Conservation (phyloP, 352 stramenopile species). For the Peronospora farinosa region DNA sequence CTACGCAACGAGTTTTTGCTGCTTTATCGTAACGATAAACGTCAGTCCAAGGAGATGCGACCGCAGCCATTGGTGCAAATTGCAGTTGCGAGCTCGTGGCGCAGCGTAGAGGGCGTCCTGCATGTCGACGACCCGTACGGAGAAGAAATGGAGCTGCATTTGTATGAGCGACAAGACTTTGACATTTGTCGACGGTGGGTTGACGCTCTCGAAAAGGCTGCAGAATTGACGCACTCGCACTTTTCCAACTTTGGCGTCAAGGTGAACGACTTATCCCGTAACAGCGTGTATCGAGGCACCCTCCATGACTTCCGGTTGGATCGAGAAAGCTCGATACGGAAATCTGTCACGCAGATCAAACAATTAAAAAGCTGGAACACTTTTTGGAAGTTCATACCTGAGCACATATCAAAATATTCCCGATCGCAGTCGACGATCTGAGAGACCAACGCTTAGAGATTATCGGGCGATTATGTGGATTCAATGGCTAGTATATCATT, state of each 20-base stretch:
- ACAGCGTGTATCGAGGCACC: conserved; percentile 59
- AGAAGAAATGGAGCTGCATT: conserved; percentile 66
- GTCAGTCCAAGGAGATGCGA: conserved; percentile 31
- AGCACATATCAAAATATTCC: conserved; percentile 25
- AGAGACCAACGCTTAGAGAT: not conserved
- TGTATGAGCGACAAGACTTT: conserved; percentile 54
- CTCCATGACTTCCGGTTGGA: conserved; percentile 42
- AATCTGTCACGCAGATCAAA: conserved; percentile 29
- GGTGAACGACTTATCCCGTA: conserved; percentile 50
- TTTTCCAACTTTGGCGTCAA: conserved; percentile 60
- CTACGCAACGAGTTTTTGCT: conserved; percentile 63
- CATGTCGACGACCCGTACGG: conserved; percentile 53
- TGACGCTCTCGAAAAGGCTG: conserved; percentile 47
- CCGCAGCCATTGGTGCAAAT: conserved; percentile 54
- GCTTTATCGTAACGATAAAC: conserved; percentile 49
- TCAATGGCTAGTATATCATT: not conserved
- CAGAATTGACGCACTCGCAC: conserved; percentile 51
- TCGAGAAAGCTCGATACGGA: conserved; percentile 16
- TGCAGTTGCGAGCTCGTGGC: conserved; percentile 44
- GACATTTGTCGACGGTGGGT: conserved; percentile 29
- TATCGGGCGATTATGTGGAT: not conserved
- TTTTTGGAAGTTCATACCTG: conserved; percentile 25
- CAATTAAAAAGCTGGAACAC: conserved; percentile 37
- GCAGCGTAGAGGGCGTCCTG: conserved; percentile 39
- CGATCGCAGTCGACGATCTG: conserved; percentile 20